Conservation (phyloP, 257 asterid species). For the Solanum lignicaule region DNA sequence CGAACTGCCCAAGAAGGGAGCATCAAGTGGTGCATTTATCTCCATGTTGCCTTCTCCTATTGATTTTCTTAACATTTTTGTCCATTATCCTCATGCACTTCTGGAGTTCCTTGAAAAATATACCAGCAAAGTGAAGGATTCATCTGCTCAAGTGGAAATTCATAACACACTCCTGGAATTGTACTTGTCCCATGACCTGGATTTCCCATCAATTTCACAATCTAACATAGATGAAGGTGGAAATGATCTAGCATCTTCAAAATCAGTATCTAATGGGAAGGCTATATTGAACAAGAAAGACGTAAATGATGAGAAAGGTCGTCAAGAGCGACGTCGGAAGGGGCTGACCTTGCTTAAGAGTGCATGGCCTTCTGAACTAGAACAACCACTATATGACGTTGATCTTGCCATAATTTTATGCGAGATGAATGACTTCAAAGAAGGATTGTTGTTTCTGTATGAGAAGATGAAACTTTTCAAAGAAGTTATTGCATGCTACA, state of each 20-base stretch:
- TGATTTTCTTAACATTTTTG: constrained; percentile 82
- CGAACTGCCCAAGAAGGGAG: constrained; percentile 40
- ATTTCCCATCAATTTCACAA: constrained; percentile 66
- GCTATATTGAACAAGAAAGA: constrained; percentile 9
- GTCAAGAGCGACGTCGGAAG: constrained; percentile 55
- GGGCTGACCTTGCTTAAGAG: constrained; percentile 67
- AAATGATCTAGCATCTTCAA: constrained; percentile 19
- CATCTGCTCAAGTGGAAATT: constrained; percentile 96
- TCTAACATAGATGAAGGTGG: constrained; percentile 30
- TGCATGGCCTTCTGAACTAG: constrained; percentile 91
- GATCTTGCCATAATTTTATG: constrained; percentile 87
- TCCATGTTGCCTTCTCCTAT: constrained; percentile 98
- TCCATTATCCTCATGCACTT: constrained; percentile 75
- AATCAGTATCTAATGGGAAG: constrained; percentile 37
- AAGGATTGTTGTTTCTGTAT: constrained; percentile 71
- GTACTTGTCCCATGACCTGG: constrained; percentile 71
- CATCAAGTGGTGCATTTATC: constrained; percentile 42
- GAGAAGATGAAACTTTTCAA: constrained; percentile 93
- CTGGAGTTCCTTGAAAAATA: constrained; percentile 88
- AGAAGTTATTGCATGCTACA: constrained; percentile 92
- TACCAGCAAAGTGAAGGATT: constrained; percentile 71
- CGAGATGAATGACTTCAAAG: constrained; percentile 72
- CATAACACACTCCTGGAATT: constrained; percentile 82
- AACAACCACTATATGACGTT: constrained; percentile 83
- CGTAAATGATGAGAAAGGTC: constrained; percentile 40